A percentile compares a stretch with the other conserved stretches of the same genome.
Evolutionary conservation across 2,329 filamentous ascomycete species (phyloP).

Genomic region (Trichoderma breve): DNA sequence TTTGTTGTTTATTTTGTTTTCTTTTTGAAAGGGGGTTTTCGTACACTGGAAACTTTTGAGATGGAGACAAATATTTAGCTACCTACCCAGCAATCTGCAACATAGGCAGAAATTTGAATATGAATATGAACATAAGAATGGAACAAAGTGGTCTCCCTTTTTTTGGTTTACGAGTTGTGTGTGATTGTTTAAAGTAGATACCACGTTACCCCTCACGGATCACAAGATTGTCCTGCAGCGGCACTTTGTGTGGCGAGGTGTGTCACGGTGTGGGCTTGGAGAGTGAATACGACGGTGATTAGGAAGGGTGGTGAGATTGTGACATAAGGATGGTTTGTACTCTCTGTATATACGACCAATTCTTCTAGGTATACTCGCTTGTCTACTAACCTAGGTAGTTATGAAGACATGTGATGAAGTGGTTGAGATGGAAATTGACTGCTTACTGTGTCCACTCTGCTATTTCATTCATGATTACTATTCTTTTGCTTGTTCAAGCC

Average conservation of each 20-base stretch:
- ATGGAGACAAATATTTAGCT: constrained; percentile 12
- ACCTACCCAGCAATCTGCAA: not conserved
- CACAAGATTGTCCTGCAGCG: not conserved
- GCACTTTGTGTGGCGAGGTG: not conserved
- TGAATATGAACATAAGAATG: constrained; percentile 17
- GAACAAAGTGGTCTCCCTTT: not conserved
- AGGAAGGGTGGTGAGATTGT: not conserved
- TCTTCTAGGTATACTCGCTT: not conserved
- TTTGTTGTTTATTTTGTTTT: not conserved
- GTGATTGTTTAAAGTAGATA: not conserved
- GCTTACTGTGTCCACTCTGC: not conserved
- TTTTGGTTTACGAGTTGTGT: not conserved
- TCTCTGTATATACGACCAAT: not conserved
- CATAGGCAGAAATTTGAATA: constrained; percentile 16
- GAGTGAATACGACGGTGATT: not conserved
- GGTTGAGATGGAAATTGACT: not conserved
- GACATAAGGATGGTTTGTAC: not conserved
- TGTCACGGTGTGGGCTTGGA: not conserved
- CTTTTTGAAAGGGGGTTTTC: not conserved
- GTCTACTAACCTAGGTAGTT: not conserved
- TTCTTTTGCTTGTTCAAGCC: not conserved
- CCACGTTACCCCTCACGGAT: not conserved
- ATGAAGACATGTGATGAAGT: not conserved
- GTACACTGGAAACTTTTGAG: constrained; percentile 3
- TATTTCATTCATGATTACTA: not conserved